Conservation (phyloP, 73 alveolate species). For the Paramecium sonneborni region DNA sequence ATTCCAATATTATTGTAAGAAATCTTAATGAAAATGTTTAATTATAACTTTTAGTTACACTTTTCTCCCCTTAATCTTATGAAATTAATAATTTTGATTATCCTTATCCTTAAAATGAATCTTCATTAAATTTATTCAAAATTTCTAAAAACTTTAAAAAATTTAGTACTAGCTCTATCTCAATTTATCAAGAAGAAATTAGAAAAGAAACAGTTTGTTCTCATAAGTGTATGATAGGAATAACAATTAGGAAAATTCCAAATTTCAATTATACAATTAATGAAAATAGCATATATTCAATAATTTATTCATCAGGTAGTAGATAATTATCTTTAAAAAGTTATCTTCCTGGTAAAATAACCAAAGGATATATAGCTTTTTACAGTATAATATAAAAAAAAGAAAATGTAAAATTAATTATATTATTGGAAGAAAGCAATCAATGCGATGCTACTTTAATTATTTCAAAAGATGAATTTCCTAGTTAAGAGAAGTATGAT, state of each 20-base stretch:
- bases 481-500: not conserved
- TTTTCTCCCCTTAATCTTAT: not conserved
- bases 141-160: not conserved
- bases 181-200: not conserved
- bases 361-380: not conserved
- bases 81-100: not conserved
- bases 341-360: not conserved
- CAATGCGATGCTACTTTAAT: not conserved
- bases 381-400: not conserved
- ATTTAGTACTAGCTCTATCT: not conserved
- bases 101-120: not conserved
- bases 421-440: not conserved
- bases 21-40: not conserved
- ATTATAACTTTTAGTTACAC: not conserved
- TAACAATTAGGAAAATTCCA: not conserved
- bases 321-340: not conserved
- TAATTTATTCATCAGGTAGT: not conserved
- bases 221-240: not conserved
- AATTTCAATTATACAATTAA: not conserved
- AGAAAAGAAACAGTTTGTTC: not conserved
- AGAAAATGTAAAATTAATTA: not conserved
- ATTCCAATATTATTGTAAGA: not conserved
- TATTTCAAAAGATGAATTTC: not conserved
- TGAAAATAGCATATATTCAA: not conserved
- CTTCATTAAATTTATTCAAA: not conserved